Evolutionary conservation across 176 grass and related monocot genomes (phyloP), one percentile per base, ranked within the genome.

Genomic region (Pontederia paniculata): DNA sequence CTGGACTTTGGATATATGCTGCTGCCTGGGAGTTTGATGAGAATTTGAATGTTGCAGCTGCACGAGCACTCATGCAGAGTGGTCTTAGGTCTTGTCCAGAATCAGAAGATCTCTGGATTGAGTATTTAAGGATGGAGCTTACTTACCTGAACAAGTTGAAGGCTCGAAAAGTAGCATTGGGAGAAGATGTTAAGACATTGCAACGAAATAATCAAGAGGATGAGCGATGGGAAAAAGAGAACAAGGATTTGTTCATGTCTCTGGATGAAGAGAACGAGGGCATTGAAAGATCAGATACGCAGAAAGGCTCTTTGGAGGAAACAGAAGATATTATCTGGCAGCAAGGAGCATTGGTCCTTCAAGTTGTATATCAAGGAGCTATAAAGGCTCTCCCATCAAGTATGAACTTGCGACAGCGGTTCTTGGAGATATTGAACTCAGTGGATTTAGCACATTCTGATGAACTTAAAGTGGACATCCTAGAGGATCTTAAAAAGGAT

Each of bases 11-110:
- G 93, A 90, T 97, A 17, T 97, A 97, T 62, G 86, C 91, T 1
- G 86, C 91, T 50, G 79, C 91, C 23, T 97, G 86, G 85, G 91
- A 97, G 77, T 97, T 97, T n/a, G 86, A 97, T 43, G 83, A 88
- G 57, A 97, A 97, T 78, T 72, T 97, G 37, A 97, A 97, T 66
- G 91, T 88, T 9, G 68, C 74, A 10, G 86, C 91, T 21, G 91
- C 86, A 68, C 82, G 91, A 73, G 83, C 86, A 42, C 73, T 97
- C 10, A 97, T 97, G 91, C 91, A 90, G 49, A 89, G 74, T 20
- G 86, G 86, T 67, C 83, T 97, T 49, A 87, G 91, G 71, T 73
- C 80, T 48, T 90, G 86, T 76, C 77, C 80, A 8, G 74, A 84
- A 52, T 87, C 91, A 41, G 86, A 97, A 71, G 91, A 90, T 74